Evolutionary conservation across 1,284 basidiomycete species (phyloP), one percentile per base, ranked within the genome.

Genomic region (Sutorius eximius): DNA sequence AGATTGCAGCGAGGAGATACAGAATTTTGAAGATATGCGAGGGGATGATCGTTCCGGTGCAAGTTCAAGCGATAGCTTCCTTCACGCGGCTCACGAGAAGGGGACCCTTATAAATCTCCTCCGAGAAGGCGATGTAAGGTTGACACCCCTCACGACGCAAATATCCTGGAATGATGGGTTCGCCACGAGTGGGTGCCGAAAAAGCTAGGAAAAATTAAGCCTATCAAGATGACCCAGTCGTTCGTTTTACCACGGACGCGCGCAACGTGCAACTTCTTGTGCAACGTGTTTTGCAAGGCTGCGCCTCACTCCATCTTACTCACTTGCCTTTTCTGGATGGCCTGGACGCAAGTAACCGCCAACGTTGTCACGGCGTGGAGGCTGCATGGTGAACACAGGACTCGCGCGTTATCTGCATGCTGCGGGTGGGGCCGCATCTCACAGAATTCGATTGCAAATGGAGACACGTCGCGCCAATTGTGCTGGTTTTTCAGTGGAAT

Each of bases 121-220:
- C 55, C 52, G 41, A 38, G 55, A 61, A 69, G 69, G 67, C 70
- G 67, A 67, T 68, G 67, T 63, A 33, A 27, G 24, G 24, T 38
- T 44, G 45, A 37, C 34, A 52, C 48, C 50, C 45, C 49, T 56
- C 48, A 44, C 50, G 53, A 58, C 44, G 15, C 54, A 49, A 55
- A 60, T 69, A 61, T 55, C 45, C 44, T 33, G 30, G 46, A 59
- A 51, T 59, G 53, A 55, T 53, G 45, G 50, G 30, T 36, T 49
- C 45, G 30, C 64, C 70, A 63, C 63, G 64, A 63, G 56, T 62
- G 29, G 29, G 44, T 20, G 33, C 34, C 37, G 50, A 53, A 43
- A 30, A 51, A 55, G 33, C 44, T 41, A 53, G 55, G 43, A 44
- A 18, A 45, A 43, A 48, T 16, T 52, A 51, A 57, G 22, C 27